These are phyloP conservation scores for Ceratobasidium sp. DNA, from an alignment of 1,284 basidiomycete genomes.

Conservation along the genomic window DNA sequence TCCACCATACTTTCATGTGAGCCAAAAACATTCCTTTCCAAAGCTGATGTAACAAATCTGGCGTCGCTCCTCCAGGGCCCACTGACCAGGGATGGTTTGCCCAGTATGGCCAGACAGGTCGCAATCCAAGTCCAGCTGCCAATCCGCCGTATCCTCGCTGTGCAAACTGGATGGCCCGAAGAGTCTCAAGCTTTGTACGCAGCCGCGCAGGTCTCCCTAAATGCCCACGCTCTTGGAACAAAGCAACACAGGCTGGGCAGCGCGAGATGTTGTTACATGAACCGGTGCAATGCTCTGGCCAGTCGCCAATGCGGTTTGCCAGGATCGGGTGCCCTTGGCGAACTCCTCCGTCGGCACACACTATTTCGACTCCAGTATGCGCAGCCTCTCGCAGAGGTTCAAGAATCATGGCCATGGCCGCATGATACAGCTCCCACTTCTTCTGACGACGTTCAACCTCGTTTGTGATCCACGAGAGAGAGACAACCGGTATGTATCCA, in stretches of 20 bases:
- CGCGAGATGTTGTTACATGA: slow-evolving; percentile 30
- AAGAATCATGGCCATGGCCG: slow-evolving; percentile 47
- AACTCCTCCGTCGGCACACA: slow-evolving; percentile 46
- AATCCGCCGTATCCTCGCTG: background rate
- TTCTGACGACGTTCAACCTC: background rate
- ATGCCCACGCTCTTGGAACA: background rate
- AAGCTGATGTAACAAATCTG: slow-evolving; percentile 57
- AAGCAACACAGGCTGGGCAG: slow-evolving; percentile 29
- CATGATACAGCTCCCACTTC: slow-evolving; percentile 49
- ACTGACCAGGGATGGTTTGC: background rate
- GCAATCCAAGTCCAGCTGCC: slow-evolving; percentile 5
- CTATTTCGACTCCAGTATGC: slow-evolving; percentile 42
- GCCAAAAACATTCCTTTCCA: slow-evolving; percentile 57
- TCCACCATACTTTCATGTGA: slow-evolving; percentile 51
- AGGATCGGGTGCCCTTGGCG: slow-evolving; percentile 48
- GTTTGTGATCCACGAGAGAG: background rate
- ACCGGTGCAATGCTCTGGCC: slow-evolving; percentile 50
- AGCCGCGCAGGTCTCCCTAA: background rate
- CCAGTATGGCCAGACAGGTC: slow-evolving; percentile 53
- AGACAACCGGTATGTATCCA: slow-evolving; percentile 42
- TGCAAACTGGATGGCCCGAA: background rate
- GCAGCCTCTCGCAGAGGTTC: slow-evolving; percentile 47
- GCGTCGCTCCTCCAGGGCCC: slow-evolving; percentile 42
- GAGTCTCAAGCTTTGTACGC: slow-evolving; percentile 8
- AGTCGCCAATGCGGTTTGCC: slow-evolving; percentile 51